phyloP scores from a whole-genome alignment of 495 filamentous ascomycete species.

The Penicillium crystallinum region DNA sequence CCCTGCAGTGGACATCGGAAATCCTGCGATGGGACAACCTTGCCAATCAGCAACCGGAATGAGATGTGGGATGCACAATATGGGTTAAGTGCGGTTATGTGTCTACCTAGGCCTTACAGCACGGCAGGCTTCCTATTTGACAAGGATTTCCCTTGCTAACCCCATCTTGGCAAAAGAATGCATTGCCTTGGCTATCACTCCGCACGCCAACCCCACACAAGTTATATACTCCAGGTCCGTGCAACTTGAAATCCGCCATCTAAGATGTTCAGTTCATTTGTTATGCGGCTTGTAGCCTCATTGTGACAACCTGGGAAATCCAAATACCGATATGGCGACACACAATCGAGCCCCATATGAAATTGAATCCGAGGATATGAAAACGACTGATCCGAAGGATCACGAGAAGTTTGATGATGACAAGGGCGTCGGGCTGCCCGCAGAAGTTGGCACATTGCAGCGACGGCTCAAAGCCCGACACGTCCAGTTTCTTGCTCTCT shows the following conservation, averaged over 20 bases:
- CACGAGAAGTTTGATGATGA: neutral
- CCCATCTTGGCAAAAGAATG: too few species aligned
- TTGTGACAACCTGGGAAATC: neutral
- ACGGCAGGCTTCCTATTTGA: neutral
- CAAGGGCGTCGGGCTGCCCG: neutral
- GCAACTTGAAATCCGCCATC: too few species aligned
- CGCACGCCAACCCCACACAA: too few species aligned
- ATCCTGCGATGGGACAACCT: slow-evolving; percentile 3
- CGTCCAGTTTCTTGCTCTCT: slow-evolving; percentile 57
- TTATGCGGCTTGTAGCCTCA: too few species aligned
- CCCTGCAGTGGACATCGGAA: slow-evolving; percentile 4
- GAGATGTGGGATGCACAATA: neutral
- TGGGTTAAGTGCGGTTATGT: neutral
- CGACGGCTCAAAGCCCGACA: slow-evolving; percentile 59
- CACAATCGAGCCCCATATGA: neutral
- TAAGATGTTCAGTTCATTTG: too few species aligned
- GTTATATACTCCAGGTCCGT: too few species aligned
- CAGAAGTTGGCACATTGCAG: slow-evolving; percentile 22
- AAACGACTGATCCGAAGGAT: neutral
- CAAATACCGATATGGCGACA: too few species aligned
- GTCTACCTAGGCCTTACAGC: neutral
- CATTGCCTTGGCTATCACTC: too few species aligned
- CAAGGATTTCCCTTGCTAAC: too few species aligned
- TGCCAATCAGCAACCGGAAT: neutral
- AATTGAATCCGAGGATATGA: neutral